Percentiles rank a stretch among this genome's conserved stretches.
phyloP scores from a whole-genome alignment of 2,329 filamentous ascomycete genomes.

The Ceratocystis eucalypticola region DNA sequence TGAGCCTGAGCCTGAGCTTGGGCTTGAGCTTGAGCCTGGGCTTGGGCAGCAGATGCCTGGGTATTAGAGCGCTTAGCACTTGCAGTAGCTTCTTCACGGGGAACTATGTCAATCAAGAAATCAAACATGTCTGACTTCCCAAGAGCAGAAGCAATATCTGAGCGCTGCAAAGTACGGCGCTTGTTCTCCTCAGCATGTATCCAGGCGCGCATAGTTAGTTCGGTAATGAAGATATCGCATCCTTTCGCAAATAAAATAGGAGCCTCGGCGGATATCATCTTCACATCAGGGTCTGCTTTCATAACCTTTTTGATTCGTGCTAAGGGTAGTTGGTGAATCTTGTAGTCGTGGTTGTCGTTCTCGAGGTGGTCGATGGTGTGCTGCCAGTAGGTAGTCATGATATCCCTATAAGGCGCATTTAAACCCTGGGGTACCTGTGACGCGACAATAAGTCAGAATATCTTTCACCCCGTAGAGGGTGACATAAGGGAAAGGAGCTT shows the following conservation, averaged over 20 bases:
- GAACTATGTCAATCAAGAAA: slow-evolving; percentile 97
- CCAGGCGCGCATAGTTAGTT: slow-evolving; percentile 98
- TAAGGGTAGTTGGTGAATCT: slow-evolving; percentile 87
- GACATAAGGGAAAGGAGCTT: slow-evolving; percentile 26
- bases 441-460: neutral
- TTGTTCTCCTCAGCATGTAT: slow-evolving; percentile 99
- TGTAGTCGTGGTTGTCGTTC: slow-evolving; percentile 93
- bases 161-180: slow-evolving; percentile 82
- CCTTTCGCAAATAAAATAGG: slow-evolving; percentile 97
- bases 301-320: slow-evolving; percentile 99
- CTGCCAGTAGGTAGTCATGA: slow-evolving; percentile 98
- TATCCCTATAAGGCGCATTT: slow-evolving; percentile 85
- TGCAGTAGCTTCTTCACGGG: slow-evolving; percentile 78
- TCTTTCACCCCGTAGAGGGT: neutral
- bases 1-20: slow-evolving; percentile 15
- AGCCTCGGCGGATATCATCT: slow-evolving; percentile 98
- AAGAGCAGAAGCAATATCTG: slow-evolving; percentile 88
- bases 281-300: slow-evolving; percentile 98
- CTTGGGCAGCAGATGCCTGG: slow-evolving; percentile 31
- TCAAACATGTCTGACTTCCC: slow-evolving; percentile 99
- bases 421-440: slow-evolving; percentile 84
- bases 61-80: slow-evolving; percentile 64
- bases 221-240: slow-evolving; percentile 97
- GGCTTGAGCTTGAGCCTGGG: slow-evolving; percentile 19
- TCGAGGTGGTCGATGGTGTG: slow-evolving; percentile 94